These are phyloP conservation scores for Cornus florida DNA, from an alignment of 148 eudicot species.

Conservation along the genomic window DNA sequence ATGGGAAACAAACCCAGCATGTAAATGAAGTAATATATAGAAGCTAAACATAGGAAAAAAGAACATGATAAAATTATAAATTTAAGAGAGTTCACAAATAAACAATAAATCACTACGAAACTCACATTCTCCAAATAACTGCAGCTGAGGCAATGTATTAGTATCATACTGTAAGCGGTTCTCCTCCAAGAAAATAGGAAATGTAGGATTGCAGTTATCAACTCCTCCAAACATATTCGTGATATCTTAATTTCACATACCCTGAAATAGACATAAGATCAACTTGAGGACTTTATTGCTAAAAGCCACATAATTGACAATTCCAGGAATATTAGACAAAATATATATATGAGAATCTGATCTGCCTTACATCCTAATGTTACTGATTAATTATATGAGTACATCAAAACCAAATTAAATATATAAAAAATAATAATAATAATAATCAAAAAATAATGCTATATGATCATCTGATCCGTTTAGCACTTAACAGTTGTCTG, in stretches of 20 bases:
- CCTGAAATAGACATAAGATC: neutral
- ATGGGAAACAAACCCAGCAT: no score
- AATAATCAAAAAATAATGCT: neutral
- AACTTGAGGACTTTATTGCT: neutral
- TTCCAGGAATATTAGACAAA: no score
- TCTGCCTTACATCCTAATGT: no score
- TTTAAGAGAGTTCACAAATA: neutral
- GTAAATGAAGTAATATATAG: neutral
- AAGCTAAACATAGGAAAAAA: neutral
- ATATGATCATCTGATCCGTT: neutral
- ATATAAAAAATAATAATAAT: no score
- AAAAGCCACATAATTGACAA: neutral
- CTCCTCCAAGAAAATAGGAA: slow-evolving; percentile 39
- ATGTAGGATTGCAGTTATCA: slow-evolving; percentile 28
- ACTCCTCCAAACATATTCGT: slow-evolving; percentile 64
- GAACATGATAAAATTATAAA: neutral
- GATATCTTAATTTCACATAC: slow-evolving; percentile 2
- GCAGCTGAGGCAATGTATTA: slow-evolving; percentile 37
- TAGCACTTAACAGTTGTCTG: neutral
- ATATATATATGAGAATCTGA: neutral
- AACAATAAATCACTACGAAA: neutral
- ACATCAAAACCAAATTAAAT: neutral
- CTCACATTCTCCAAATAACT: slow-evolving; percentile 48
- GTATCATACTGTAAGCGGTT: slow-evolving; percentile 36
- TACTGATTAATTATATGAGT: neutral